Conservation (phyloP, 768 basidiomycete genomes). For the Boletus insuetus region DNA sequence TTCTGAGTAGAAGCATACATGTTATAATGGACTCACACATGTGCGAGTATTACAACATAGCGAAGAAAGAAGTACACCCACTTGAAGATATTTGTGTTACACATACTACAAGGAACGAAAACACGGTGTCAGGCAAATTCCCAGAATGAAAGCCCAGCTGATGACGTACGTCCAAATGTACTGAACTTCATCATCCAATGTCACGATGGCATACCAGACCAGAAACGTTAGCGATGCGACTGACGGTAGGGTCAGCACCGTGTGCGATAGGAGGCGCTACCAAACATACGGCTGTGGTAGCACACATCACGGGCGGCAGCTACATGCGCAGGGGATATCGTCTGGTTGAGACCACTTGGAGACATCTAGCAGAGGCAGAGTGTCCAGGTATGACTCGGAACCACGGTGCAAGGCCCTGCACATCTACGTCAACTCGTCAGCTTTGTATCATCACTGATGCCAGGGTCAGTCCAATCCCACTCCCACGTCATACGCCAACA, state of each 20-base stretch:
- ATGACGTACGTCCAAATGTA: constrained; percentile 25
- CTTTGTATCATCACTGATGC: neutral
- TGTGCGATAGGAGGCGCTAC: too few relatives aligned
- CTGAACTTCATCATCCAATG: constrained; percentile 16
- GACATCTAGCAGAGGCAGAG: neutral
- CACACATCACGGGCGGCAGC: constrained; percentile 5
- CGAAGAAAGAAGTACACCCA: constrained; percentile 32
- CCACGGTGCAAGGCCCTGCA: neutral
- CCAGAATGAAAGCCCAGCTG: neutral
- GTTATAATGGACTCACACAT: constrained; percentile 14
- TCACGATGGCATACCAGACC: constrained; percentile 12
- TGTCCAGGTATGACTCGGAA: neutral
- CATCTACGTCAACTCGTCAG: neutral
- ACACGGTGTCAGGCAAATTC: neutral
- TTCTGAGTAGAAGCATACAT: neutral
- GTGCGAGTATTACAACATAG: constrained; percentile 20
- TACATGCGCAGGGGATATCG: neutral
- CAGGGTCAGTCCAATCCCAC: neutral
- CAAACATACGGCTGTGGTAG: constrained; percentile 10
- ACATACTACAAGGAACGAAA: constrained; percentile 18
- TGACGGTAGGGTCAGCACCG: constrained; percentile 3
- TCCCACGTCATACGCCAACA: neutral
- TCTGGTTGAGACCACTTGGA: neutral
- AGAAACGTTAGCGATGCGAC: constrained; percentile 14
- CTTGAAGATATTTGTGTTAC: constrained; percentile 20